Evolutionary conservation across 2,329 filamentous ascomycete genomes (phyloP).

Genomic region (Capronia epimyces): DNA sequence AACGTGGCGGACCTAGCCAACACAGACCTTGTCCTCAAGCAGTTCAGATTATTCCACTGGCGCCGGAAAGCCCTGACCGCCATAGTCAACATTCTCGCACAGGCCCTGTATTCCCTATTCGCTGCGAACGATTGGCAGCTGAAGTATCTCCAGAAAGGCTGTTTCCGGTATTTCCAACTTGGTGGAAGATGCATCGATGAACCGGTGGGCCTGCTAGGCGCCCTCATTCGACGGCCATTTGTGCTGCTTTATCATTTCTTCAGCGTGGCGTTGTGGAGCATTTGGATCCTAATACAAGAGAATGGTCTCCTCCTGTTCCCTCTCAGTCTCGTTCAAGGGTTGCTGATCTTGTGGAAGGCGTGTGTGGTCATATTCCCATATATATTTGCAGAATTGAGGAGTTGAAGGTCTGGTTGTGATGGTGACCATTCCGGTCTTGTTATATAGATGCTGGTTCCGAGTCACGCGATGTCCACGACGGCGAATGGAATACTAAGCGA

Average conservation of each 20-base stretch:
- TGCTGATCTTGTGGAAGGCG: constrained; percentile 72
- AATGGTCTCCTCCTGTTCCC: constrained; percentile 55
- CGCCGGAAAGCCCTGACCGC: constrained; percentile 71
- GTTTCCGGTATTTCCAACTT: constrained; percentile 83
- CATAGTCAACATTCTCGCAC: constrained; percentile 96
- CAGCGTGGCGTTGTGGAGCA: constrained; percentile 78
- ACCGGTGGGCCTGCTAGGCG: constrained; percentile 74
- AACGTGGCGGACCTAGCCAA: constrained; percentile 65
- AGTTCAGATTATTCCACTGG: constrained; percentile 79
- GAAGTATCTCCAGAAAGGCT: constrained; percentile 75
- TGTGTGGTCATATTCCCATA: constrained; percentile 78
- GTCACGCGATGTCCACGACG: no score
- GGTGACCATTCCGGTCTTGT: no score
- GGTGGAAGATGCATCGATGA: constrained; percentile 68
- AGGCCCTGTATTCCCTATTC: constrained; percentile 87
- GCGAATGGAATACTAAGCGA: no score
- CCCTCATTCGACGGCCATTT: constrained; percentile 69
- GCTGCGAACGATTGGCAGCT: constrained; percentile 70
- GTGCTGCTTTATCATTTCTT: constrained; percentile 92
- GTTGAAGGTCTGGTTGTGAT: no score
- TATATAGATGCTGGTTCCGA: neutral
- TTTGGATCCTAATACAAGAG: constrained; percentile 62
- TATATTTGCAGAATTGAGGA: constrained; percentile 61
- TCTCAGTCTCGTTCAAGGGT: constrained; percentile 57
- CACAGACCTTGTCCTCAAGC: constrained; percentile 57